Conservation (phyloP, 129 eudicot genomes). For the Logfia minima region DNA sequence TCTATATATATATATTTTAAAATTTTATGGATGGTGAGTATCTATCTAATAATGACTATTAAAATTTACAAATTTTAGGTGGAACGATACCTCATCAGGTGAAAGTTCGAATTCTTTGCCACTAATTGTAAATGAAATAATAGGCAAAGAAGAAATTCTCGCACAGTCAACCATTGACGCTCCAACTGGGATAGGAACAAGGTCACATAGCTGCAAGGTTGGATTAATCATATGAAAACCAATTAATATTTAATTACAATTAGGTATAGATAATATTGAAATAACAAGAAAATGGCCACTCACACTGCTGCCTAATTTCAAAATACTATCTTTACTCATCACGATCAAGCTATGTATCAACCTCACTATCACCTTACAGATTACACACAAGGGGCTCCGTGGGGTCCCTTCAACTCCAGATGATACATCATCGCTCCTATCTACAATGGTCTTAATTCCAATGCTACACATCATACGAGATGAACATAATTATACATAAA, state of each 20-base stretch:
- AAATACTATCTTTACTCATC: background rate
- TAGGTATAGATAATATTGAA: too few species aligned
- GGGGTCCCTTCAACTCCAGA: conserved; percentile 13
- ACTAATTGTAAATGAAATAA: conserved; percentile 30
- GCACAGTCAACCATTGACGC: conserved; percentile 28
- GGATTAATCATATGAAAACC: background rate
- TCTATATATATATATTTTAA: background rate
- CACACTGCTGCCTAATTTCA: background rate
- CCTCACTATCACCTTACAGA: conserved; percentile 42
- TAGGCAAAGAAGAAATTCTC: conserved; percentile 26
- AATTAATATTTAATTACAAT: too few species aligned
- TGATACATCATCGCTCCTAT: conserved; percentile 20
- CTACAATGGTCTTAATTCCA: conserved; percentile 59
- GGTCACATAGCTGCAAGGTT: conserved; percentile 21
- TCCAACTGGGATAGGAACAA: conserved; percentile 17
- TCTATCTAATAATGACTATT: too few species aligned
- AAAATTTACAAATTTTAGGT: background rate
- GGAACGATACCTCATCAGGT: conserved; percentile 22
- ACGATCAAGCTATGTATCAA: conserved; percentile 6
- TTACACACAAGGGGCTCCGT: conserved; percentile 41
- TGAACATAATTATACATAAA: background rate
- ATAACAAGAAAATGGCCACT: background rate
- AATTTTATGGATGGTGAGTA: too few species aligned
- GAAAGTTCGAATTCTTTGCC: conserved; percentile 33
- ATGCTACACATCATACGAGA: conserved; percentile 33